Evolutionary conservation across 805 yeast species (phyloP).

Genomic region (Wickerhamomyces bovis): DNA sequence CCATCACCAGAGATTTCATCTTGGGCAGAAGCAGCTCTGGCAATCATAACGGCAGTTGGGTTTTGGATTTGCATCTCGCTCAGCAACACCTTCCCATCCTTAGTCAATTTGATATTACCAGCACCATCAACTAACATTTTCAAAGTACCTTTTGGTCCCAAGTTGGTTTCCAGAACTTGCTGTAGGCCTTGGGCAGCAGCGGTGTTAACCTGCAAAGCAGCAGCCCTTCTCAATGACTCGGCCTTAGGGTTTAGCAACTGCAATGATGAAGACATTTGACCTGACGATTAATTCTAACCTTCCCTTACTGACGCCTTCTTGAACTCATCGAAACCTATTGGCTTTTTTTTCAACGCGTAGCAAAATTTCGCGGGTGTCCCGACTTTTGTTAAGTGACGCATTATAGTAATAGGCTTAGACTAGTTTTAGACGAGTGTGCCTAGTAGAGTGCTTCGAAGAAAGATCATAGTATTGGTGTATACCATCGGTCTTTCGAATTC

Average conservation of each 20-base stretch:
- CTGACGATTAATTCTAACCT: not conserved
- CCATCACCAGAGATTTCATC: slow-evolving; percentile 99
- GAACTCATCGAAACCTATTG: not conserved
- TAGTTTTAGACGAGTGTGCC: too few species aligned
- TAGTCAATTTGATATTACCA: slow-evolving; percentile 90
- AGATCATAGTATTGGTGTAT: too few species aligned
- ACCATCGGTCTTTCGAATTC: too few species aligned
- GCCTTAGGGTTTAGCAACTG: slow-evolving; percentile 96
- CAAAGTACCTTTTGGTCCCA: slow-evolving; percentile 96
- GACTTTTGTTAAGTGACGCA: not conserved
- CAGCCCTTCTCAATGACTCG: slow-evolving; percentile 91
- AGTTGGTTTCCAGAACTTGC: slow-evolving; percentile 81
- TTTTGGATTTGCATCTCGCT: slow-evolving; percentile 96
- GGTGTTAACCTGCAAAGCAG: slow-evolving; percentile 91
- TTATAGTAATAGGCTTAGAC: too few species aligned
- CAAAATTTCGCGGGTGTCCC: not conserved
- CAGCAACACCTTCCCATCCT: slow-evolving; percentile 91
- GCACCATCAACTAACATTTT: slow-evolving; percentile 97
- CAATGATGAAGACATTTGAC: slow-evolving; percentile 51
- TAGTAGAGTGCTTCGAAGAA: too few species aligned
- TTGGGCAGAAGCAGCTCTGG: slow-evolving; percentile 97
- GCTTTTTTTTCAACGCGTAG: not conserved
- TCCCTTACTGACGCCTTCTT: not conserved
- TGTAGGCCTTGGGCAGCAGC: slow-evolving; percentile 97
- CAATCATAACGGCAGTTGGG: slow-evolving; percentile 86